Evolutionary conservation across 345 rosid genomes (phyloP).

Genomic region (Hirschfeldia incana): DNA sequence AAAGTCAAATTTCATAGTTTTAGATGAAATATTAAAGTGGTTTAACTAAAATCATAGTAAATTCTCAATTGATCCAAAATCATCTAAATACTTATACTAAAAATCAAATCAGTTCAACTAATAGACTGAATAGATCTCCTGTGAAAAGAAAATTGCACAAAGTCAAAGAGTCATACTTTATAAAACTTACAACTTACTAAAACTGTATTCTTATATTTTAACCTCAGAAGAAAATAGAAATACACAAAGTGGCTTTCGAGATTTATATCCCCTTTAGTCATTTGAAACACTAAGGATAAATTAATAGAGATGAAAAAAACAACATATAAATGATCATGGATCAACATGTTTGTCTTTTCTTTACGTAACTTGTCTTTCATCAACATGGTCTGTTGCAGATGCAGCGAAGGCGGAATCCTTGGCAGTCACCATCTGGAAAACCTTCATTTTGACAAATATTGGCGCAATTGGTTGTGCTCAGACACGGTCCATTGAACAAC

Average conservation of each 20-base stretch:
- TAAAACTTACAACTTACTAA: not conserved
- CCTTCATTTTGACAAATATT: slow-evolving; percentile 36
- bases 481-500: slow-evolving; percentile 31
- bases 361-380: not conserved
- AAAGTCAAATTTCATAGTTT: no score
- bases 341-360: not conserved
- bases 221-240: not conserved
- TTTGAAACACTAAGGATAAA: not conserved
- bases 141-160: not conserved
- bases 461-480: slow-evolving; percentile 25
- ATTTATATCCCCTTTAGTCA: not conserved
- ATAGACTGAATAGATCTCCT: not conserved
- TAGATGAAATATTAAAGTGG: not conserved
- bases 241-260: not conserved
- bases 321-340: not conserved
- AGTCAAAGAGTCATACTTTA: not conserved
- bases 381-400: slow-evolving; percentile 26
- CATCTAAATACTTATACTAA: not conserved
- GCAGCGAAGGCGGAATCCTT: slow-evolving; percentile 31
- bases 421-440: slow-evolving; percentile 35
- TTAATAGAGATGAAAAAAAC: not conserved
- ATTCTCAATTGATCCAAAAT: not conserved
- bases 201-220: not conserved
- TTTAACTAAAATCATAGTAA: not conserved
- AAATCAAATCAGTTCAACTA: not conserved